These are phyloP conservation scores for Chytridiales sp. DNA, from an alignment of 371 early-diverging fungal genomes.

Conservation along the genomic window DNA sequence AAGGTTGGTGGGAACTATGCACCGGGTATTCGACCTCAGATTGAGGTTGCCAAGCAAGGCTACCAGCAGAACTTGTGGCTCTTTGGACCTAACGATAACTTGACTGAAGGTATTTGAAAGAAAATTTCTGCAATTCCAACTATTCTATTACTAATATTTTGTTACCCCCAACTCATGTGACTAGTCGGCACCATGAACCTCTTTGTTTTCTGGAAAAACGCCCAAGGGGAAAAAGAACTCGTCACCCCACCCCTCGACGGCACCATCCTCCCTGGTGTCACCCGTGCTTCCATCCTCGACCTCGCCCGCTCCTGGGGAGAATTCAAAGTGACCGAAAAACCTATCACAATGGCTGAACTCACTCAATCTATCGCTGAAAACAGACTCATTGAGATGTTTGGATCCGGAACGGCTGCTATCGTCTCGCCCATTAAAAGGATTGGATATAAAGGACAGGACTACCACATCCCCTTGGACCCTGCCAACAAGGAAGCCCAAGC, in stretches of 20 bases:
- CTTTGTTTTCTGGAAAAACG: constrained; percentile 82
- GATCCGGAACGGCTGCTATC: constrained; percentile 95
- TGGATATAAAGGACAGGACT: constrained; percentile 61
- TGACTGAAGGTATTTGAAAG: constrained; percentile 67
- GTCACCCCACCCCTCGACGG: constrained; percentile 94
- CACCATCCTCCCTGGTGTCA: constrained; percentile 94
- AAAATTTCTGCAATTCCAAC: not conserved
- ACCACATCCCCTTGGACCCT: constrained; percentile 87
- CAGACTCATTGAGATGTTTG: constrained; percentile 83
- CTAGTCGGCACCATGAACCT: constrained; percentile 96
- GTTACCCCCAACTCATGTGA: not conserved
- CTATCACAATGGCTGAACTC: constrained; percentile 82
- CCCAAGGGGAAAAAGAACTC: constrained; percentile 79
- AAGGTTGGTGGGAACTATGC: constrained; percentile 94
- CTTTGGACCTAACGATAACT: constrained; percentile 77
- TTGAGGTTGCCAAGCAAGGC: constrained; percentile 79
- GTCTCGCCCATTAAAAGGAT: constrained; percentile 90
- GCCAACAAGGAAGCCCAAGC: constrained; percentile 75
- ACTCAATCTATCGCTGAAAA: constrained; percentile 70
- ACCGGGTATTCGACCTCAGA: constrained; percentile 83
- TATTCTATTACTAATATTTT: constrained; percentile 4
- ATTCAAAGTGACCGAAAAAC: constrained; percentile 86
- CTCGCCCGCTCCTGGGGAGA: constrained; percentile 84
- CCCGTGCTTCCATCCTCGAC: constrained; percentile 88
- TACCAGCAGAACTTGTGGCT: constrained; percentile 95